Base-by-base conservation (phyloP, 345 rosid species). In the Salix koriyanagi region DNA sequence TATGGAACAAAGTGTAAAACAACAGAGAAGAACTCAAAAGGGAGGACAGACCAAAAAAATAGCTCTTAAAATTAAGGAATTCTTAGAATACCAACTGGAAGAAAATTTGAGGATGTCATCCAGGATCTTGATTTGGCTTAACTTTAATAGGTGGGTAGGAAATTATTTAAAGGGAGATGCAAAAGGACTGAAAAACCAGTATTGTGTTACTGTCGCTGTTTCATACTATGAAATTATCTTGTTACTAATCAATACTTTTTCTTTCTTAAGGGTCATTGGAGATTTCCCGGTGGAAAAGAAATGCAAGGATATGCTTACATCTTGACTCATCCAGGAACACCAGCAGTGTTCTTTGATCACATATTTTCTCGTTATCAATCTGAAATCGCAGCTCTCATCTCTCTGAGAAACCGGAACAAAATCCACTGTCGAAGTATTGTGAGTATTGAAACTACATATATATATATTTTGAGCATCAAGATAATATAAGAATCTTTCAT, bases 291-390 rank as follows among this genome's bases (percentile, higher is more conserved):
- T n/a, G 97, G 94, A 62, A 93, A 90, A 73, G 98, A 95, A 85
- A 90, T 95, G 97, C 99, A 93, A 87, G 99, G 99, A 80, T 95
- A 95, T 79, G 99, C 97, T 34, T 95, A 95, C 84, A 93, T 89
- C 79, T 66, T 95, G 83, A 95, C 99, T 73, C 99, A 95, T 86
- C 96, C 99, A 74, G 99, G 99, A 82, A 95, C 97, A 28, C 99
- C 99, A 16, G 88, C 97, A 0, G 94, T 95, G 62, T 95, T 93
- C 86, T 91, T 79, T 82, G 98, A 95, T 69, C 99, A 95, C 81
- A 18, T 93, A 71, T 91, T 88, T 83, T 91, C 96, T 62, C 84
- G 88, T 76, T 83, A 91, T 82, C 87, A 23, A 23, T 88, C 92
- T 11, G 96, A 91, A 81, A 90, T 95, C 26, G 86, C 88, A 67